Conservation (phyloP, 2,329 filamentous ascomycete species). For the Penicillium corylophilum region DNA sequence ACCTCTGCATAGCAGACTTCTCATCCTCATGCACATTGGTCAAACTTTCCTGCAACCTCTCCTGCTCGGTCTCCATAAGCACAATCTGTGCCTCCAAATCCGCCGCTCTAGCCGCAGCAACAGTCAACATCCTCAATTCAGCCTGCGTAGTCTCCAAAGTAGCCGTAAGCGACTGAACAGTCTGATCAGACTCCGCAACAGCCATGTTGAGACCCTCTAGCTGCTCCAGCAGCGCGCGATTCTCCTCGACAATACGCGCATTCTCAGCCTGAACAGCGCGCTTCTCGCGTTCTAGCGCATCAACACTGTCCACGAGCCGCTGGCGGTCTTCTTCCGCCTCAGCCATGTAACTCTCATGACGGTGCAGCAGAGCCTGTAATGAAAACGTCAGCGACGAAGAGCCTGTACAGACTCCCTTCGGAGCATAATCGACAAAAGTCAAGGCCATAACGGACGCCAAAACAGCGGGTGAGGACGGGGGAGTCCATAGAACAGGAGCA, state of each 20-base stretch:
- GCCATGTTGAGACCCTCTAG: conserved; percentile 79
- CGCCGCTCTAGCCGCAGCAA: conserved; percentile 70
- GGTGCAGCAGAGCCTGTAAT: conserved; percentile 80
- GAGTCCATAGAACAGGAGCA: conserved; percentile 23
- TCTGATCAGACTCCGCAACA: conserved; percentile 76
- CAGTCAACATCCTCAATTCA: conserved; percentile 71
- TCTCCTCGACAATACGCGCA: conserved; percentile 75
- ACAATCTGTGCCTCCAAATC: conserved; percentile 78
- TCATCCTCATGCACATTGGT: conserved; percentile 70
- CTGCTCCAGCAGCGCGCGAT: conserved; percentile 75
- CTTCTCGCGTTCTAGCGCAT: conserved; percentile 72
- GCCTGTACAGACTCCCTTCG: conserved; percentile 18
- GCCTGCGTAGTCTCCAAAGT: conserved; percentile 75
- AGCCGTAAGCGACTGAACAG: conserved; percentile 73
- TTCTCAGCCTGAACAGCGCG: conserved; percentile 73
- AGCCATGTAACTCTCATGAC: conserved; percentile 92
- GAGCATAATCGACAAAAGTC: conserved; percentile 22
- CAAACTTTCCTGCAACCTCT: conserved; percentile 66
- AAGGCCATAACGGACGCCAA: conserved; percentile 33
- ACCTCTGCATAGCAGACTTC: conserved; percentile 74
- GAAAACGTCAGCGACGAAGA: conserved; percentile 67
- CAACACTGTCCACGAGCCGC: conserved; percentile 70
- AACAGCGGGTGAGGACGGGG: conserved; percentile 29
- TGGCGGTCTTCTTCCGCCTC: conserved; percentile 84
- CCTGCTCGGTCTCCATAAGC: conserved; percentile 78